Evolutionary conservation across 805 yeast genomes (phyloP).

Genomic region (Hemisphaericaspora nanyangensis): DNA sequence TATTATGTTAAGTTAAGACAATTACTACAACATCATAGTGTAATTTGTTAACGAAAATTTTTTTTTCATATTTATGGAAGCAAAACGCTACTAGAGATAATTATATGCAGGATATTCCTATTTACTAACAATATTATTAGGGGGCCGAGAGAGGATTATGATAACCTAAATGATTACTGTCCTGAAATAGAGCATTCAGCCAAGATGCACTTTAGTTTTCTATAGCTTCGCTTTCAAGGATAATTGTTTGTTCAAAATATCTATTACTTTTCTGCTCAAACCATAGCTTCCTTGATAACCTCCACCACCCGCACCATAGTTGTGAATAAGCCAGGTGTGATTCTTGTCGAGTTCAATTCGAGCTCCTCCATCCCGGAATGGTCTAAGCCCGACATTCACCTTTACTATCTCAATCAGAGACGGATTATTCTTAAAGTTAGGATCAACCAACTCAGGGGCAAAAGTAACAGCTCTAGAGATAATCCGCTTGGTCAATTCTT

Average conservation of each 20-base stretch:
- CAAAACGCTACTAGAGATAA: no score
- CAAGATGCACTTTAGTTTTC: no score
- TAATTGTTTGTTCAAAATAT: conserved; percentile 2
- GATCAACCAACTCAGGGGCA: conserved; percentile 37
- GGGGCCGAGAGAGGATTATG: no score
- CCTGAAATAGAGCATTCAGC: no score
- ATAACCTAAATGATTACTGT: no score
- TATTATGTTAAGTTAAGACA: conserved; percentile 1
- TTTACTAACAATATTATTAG: no score
- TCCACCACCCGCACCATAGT: conserved; percentile 72
- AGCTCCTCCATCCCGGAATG: conserved; percentile 32
- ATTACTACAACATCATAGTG: conserved; percentile 23
- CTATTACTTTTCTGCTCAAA: conserved; percentile 46
- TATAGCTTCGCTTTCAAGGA: not conserved
- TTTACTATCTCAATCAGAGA: conserved; percentile 24
- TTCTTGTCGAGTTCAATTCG: conserved; percentile 29
- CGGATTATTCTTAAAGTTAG: conserved; percentile 22
- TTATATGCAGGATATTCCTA: not conserved
- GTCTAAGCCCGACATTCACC: conserved; percentile 37
- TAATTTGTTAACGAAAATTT: not conserved
- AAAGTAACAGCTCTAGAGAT: conserved; percentile 40
- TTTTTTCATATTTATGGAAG: not conserved
- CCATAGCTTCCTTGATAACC: conserved; percentile 77
- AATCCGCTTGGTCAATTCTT: conserved; percentile 45
- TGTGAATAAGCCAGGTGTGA: conserved; percentile 47